Evolutionary conservation across 2,329 filamentous ascomycete species (phyloP), one percentile per base, ranked within the genome.

Genomic region (Capronia epimyces): DNA sequence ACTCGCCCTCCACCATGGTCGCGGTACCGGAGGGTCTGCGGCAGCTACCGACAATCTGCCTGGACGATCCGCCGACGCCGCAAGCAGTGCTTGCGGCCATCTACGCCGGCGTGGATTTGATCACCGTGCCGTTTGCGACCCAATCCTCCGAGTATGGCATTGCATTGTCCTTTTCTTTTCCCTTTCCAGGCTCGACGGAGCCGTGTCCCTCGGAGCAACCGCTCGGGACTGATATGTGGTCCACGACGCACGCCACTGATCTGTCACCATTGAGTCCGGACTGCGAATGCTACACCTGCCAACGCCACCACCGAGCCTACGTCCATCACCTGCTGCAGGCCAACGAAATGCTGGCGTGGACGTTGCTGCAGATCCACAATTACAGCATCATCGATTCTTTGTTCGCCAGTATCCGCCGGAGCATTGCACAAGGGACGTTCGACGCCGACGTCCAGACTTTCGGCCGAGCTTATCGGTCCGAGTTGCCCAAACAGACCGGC

Each of bases 291-390:
- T 91, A 95, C 67, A 75, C 89, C 18, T 98, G 93, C 74, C 80
- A 75, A 1, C 79, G 79, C 15, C 91, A 97, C 67, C 89, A 95
- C 68, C 76, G 84, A 43, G 91, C 93, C 0, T 98, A 87, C 68
- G 65, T 98, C 29, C 85, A 89, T 58, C 93, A 98, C 67, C 77
- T 97, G 1, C 79, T 98, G 4, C 77, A 81, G 41, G 89, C 93
- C 0, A 94, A 90, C 64, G 93, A 98, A 69, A 97, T 98, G 93
- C 81, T 96, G 3, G 91, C 86, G 20, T 98, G 93, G 93, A 87
- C 85, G 0, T 76, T 98, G 6, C 75, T 98, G 6, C 91, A 97
- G 67, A 78, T 95, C 2, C 93, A 98, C 71, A 98, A 98, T 66
- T 83, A 94, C 66, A 77, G 83, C 54, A 71, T 86, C 6, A 69